Conservation (phyloP, 148 eudicot genomes). For the Gaultheria prostrata region DNA sequence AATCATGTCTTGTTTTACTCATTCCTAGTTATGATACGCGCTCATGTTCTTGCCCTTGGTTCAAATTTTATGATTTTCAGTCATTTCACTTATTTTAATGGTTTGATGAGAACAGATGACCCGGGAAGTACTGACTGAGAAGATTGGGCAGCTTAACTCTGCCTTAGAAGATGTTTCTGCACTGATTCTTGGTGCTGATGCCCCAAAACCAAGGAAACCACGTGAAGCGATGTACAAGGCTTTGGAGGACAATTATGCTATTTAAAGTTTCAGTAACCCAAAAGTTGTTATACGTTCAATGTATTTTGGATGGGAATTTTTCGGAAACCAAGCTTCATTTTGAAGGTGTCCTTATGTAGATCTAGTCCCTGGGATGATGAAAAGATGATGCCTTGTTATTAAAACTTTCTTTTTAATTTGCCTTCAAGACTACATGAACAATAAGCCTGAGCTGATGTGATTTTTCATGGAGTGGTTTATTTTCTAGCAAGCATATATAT, state of each 20-base stretch:
- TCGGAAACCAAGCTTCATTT: not conserved
- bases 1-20: not conserved
- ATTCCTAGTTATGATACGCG: not conserved
- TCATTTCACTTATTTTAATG: not conserved
- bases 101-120: slow-evolving; percentile 43
- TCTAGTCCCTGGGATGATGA: not conserved
- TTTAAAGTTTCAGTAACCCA: not conserved
- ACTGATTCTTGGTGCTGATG: slow-evolving; percentile 51
- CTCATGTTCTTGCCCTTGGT: slow-evolving; percentile 8
- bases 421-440: not conserved
- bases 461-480: not conserved
- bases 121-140: slow-evolving; percentile 66
- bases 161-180: slow-evolving; percentile 76
- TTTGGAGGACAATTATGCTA: not conserved
- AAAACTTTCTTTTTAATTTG: not conserved
- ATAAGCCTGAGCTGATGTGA: not conserved
- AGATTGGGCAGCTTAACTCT: slow-evolving; percentile 81
- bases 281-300: not conserved
- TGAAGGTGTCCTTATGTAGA: not conserved
- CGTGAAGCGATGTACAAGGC: not conserved
- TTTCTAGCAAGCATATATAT: not conserved
- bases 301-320: not conserved
- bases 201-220: slow-evolving; percentile 27
- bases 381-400: not conserved
- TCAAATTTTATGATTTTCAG: not conserved